Evolutionary conservation across 1,284 basidiomycete species (phyloP), one percentile per base, ranked within the genome.

Genomic region (Neonothopanus nambi): DNA sequence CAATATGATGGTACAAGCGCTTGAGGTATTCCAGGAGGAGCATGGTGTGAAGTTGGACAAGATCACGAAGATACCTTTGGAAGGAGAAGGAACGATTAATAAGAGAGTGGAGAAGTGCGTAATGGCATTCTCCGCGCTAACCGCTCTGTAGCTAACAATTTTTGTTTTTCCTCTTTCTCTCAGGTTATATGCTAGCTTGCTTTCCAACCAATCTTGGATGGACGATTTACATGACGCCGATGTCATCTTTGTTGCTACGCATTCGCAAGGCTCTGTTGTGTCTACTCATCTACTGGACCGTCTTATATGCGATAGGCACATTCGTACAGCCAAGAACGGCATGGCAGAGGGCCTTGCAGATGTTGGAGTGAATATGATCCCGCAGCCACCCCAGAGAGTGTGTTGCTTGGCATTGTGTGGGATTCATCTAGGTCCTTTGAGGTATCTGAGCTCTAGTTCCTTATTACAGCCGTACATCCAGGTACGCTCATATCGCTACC

Each of bases 211-310:
- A 21, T 85, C 89, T 52, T 98, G 95, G 95, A 83, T 97, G 68
- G 77, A 85, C 40, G 94, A 92, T 61, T 72, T 98, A 21, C 88
- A 89, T 64, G 78, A 79, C 18, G 93, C 96, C 1, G 96, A 99
- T 68, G 94, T 87, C 23, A 84, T 98, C 58, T 87, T 99, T 65
- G 80, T 99, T 20, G 92, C 94, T 0, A 91, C 94, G 0, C 96
- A 99, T 67, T 92, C 92, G 1, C 96, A 99, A 72, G 96, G 96
- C 28, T 91, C 87, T 5, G 82, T 98, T 33, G 95, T 98, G 17
- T 90, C 93, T 2, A 92, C 93, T 0, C 94, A 98, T 65, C 78
- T 99, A 6, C 71, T 99, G 37, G 89, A 92, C 54, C 81, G 85
- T 4, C 82, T 99, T 59, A 89, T 96, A 57, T 72, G 77, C 40